Base-by-base conservation (phyloP, 768 basidiomycete genomes). In the Xerocomellus chrysenteron region DNA sequence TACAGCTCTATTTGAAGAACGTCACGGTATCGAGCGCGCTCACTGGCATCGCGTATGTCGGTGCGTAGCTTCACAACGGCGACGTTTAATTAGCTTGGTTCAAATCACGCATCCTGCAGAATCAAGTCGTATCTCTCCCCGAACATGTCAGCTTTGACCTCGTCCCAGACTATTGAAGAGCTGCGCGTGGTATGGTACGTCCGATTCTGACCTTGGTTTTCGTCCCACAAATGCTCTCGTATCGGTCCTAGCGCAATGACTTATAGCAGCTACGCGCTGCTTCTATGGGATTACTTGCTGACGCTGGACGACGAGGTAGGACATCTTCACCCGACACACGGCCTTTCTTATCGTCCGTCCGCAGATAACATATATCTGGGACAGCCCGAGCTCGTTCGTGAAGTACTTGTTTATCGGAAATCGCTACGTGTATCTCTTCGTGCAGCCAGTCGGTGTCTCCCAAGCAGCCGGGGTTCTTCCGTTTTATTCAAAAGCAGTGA, bases 281-380 rank as follows among this genome's bases (percentile, higher is more conserved):
- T 55, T 26, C 13, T 44, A 2, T 55, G 54, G 54, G 54, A 55
- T 32, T 45, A 55, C 48, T 37, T 55, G 26, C 39, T 50, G 48
- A 55, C 54, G 26, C 26, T 55, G 42, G 54, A 55, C 28, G 54
- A 55, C n/a, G 54, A 55, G 19, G 54, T 44, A 24, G 24, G 41
- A 24, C 19, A 21, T 32, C 35, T 28, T 19, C 33, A 48, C 32
- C 16, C 16, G 42, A 35, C 9, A 2, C 37, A 17, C 24, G 30
- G 43, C 5, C 42, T 12, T 24, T 32, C 47, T 44, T 44, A 44
- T 36, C 28, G 11, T 19, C 11, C 11, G 14, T 19, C 30, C 11
- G 0, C 14, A 55, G 54, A 12, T 50, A 7, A 32, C 16, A 13
- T 50, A 50, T 26, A 50, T 55, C 28, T 55, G 54, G 54, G 5